Evolutionary conservation across 352 stramenopile genomes (phyloP).

Genomic region (Globisporangium acanthophoron): DNA sequence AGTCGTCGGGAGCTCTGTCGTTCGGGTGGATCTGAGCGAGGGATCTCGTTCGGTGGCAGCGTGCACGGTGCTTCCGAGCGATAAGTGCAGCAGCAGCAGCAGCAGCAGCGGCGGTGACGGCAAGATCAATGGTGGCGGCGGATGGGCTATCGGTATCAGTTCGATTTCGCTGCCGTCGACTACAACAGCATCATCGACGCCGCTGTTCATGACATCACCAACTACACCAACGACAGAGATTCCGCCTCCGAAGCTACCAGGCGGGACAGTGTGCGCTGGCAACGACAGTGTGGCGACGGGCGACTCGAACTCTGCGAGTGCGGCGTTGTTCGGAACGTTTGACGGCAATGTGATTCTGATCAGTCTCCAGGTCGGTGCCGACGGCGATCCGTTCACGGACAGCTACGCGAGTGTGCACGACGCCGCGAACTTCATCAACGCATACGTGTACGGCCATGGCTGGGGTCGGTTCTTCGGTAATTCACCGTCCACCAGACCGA

Average conservation of each 20-base stretch:
- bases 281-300: background rate
- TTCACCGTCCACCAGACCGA: background rate
- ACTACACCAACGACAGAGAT: too few relatives aligned
- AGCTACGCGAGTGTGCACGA: background rate
- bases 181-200: background rate
- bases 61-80: background rate
- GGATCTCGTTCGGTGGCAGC: background rate
- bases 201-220: background rate
- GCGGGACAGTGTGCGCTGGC: background rate
- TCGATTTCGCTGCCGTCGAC: background rate
- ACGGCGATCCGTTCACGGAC: slow-evolving; percentile 1
- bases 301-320: background rate
- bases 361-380: slow-evolving; percentile 3
- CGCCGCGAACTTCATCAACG: slow-evolving; percentile 12
- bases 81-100: background rate
- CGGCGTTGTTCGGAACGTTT: slow-evolving; percentile 1
- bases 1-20: background rate
- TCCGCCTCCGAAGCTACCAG: background rate
- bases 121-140: background rate
- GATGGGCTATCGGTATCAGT: background rate
- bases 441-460: background rate
- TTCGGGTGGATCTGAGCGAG: slow-evolving; percentile 6
- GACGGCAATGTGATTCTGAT: background rate
- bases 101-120: background rate
- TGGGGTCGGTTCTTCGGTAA: background rate